A percentile compares a stretch with the other conserved stretches of the same genome.
These are phyloP conservation scores for Cladobotryum protrusum DNA, from an alignment of 2,329 filamentous ascomycete genomes.

Conservation along the genomic window DNA sequence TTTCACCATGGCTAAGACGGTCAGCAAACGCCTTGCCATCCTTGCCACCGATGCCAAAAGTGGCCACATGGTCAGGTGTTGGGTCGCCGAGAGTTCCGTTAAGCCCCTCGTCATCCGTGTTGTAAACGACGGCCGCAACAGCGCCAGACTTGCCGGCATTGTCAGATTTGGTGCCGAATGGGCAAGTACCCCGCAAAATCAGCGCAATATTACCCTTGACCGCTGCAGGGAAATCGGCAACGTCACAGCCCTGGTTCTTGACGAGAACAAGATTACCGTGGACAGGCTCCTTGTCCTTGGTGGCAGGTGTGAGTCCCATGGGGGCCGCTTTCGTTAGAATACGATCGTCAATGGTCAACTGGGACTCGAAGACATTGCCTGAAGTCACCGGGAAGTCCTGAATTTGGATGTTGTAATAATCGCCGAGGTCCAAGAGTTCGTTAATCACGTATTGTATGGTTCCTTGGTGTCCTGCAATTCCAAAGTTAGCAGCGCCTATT, in stretches of 20 bases:
- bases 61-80: slow-evolving; percentile 55
- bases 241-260: slow-evolving; percentile 55
- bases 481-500: slow-evolving; percentile 1
- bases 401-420: slow-evolving; percentile 57
- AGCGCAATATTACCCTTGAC: slow-evolving; percentile 62
- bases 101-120: slow-evolving; percentile 58
- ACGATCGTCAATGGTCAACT: slow-evolving; percentile 48
- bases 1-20: slow-evolving; percentile 45
- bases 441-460: slow-evolving; percentile 58
- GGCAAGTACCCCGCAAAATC: slow-evolving; percentile 62
- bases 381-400: slow-evolving; percentile 59
- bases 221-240: slow-evolving; percentile 54
- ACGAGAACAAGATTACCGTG: slow-evolving; percentile 55
- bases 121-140: slow-evolving; percentile 66
- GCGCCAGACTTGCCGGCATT: slow-evolving; percentile 65
- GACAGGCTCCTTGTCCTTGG: slow-evolving; percentile 51
- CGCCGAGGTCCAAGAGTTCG: slow-evolving; percentile 46
- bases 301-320: slow-evolving; percentile 64
- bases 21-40: slow-evolving; percentile 52
- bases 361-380: slow-evolving; percentile 53
- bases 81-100: slow-evolving; percentile 64
- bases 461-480: slow-evolving; percentile 48
- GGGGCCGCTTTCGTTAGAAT: slow-evolving; percentile 45
- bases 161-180: slow-evolving; percentile 66
- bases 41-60: slow-evolving; percentile 57